These are phyloP conservation scores for Termitomyces sp. DNA, from an alignment of 768 basidiomycete genomes.

Conservation along the genomic window DNA sequence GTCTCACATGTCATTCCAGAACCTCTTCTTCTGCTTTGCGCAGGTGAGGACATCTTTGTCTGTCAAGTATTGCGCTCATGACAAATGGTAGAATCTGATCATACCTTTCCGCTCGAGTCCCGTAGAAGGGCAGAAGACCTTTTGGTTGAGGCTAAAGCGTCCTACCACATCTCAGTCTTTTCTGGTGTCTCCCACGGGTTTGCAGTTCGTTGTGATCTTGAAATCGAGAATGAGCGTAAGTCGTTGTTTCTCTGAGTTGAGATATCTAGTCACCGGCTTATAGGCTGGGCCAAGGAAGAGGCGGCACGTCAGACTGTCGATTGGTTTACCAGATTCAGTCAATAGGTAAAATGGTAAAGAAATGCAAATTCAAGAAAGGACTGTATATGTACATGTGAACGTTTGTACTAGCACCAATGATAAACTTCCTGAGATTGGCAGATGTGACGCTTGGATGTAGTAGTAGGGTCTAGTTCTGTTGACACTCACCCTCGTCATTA, in stretches of 20 bases:
- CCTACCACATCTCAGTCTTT: slow-evolving; percentile 58
- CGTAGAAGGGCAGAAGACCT: slow-evolving; percentile 58
- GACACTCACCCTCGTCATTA: background rate
- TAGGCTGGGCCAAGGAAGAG: slow-evolving; percentile 63
- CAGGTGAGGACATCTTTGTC: slow-evolving; percentile 32
- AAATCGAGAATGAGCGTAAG: slow-evolving; percentile 37
- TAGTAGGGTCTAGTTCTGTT: too few relatives aligned
- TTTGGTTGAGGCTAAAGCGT: slow-evolving; percentile 44
- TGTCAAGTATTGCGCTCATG: background rate
- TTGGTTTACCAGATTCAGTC: slow-evolving; percentile 49
- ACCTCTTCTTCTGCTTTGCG: slow-evolving; percentile 53
- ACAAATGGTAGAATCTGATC: slow-evolving; percentile 43
- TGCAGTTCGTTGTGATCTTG: slow-evolving; percentile 42
- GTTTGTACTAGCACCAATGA: background rate
- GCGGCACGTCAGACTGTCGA: slow-evolving; percentile 45
- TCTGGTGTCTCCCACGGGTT: slow-evolving; percentile 49
- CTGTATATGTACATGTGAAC: background rate
- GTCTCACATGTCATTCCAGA: slow-evolving; percentile 27
- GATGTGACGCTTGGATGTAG: background rate
- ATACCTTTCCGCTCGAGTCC: slow-evolving; percentile 47
- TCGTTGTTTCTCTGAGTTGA: background rate
- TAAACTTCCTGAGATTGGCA: background rate
- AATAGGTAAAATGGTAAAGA: background rate
- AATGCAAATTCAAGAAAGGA: background rate
- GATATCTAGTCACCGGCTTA: background rate